Evolutionary conservation across 2,329 filamentous ascomycete genomes (phyloP), one percentile per base, ranked within the genome.

Genomic region (Penicillium corylophilum): DNA sequence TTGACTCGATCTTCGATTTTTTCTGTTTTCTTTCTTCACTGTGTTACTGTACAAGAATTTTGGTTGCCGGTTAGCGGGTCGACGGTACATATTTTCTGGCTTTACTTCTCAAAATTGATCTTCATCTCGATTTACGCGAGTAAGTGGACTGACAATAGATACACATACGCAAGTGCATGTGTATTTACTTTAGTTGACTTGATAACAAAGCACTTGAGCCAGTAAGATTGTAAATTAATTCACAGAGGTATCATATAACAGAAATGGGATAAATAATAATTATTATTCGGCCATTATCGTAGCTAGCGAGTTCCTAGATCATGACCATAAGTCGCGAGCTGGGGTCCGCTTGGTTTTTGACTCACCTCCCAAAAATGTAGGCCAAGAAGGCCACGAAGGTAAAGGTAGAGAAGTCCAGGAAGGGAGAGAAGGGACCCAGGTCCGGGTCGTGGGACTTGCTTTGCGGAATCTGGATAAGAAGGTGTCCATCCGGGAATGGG

Each of bases 91-190:
- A 46, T 18, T 8, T 40, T 28, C 43, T 24, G 15, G 18, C 20
- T 23, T 24, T 31, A 15, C 16, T 46, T 41, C 90, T 10, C 26
- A 28, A 96, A 72, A 22, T 18, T 20, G 35, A 12, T 10, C 9
- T 12, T n/a, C 13, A 41, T 26, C 16, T 38, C 35, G 33, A 28
- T 28, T 10, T 10, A 28, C 16, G 33, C 2, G 16, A 42, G 22
- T n/a, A n/a, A n/a, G n/a, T n/a, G n/a, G n/a, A n/a, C n/a, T n/a
- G n/a, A n/a, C n/a, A n/a, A n/a, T n/a, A n/a, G n/a, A n/a, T n/a
- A n/a, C n/a, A n/a, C n/a, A n/a, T n/a, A n/a, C n/a, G n/a, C n/a
- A n/a, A n/a, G n/a, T n/a, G n/a, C n/a, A n/a, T n/a, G n/a, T 24
- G 13, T 20, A 39, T 7, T 10, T 28, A 24, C 5, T n/a, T 3